Percentiles rank a stretch among this genome's conserved stretches.
Conservation (phyloP, 1,284 basidiomycete species). For the Puccinia horiana region DNA sequence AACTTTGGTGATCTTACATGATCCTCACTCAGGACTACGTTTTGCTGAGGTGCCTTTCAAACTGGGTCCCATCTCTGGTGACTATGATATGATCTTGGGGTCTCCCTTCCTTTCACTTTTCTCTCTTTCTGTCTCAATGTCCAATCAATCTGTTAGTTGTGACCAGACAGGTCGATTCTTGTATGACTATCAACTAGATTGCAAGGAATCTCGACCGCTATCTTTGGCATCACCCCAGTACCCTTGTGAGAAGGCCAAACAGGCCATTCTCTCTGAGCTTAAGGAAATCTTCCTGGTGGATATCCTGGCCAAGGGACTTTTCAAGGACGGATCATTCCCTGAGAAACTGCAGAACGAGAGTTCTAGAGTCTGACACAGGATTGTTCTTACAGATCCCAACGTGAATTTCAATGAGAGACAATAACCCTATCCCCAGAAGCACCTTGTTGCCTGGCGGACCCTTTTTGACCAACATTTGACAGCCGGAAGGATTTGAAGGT, state of each 20-base stretch:
- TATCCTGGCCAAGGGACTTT: neutral
- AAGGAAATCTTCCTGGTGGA: neutral
- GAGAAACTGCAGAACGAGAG: neutral
- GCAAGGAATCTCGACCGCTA: neutral
- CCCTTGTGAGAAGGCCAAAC: neutral
- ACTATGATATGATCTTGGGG: constrained; percentile 15
- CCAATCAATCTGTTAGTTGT: neutral
- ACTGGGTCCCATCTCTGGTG: neutral
- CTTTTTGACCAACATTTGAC: constrained; percentile 10
- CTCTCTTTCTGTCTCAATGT: neutral
- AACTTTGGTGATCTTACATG: neutral
- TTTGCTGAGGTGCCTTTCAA: neutral
- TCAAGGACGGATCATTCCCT: constrained; percentile 14
- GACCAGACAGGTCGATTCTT: neutral
- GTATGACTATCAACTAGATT: neutral
- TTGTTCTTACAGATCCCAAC: neutral
- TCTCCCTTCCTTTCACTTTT: constrained; percentile 6
- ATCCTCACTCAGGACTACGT: too few relatives aligned
- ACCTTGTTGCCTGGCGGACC: neutral
- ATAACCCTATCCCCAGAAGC: constrained; percentile 10
- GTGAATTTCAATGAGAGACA: neutral
- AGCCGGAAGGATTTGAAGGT: neutral
- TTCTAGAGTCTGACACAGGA: neutral
- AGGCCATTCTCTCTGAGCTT: neutral
- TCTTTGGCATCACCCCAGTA: neutral